phyloP scores from a whole-genome alignment of 2,329 filamentous ascomycete species.

The Colletotrichum falcatum region DNA sequence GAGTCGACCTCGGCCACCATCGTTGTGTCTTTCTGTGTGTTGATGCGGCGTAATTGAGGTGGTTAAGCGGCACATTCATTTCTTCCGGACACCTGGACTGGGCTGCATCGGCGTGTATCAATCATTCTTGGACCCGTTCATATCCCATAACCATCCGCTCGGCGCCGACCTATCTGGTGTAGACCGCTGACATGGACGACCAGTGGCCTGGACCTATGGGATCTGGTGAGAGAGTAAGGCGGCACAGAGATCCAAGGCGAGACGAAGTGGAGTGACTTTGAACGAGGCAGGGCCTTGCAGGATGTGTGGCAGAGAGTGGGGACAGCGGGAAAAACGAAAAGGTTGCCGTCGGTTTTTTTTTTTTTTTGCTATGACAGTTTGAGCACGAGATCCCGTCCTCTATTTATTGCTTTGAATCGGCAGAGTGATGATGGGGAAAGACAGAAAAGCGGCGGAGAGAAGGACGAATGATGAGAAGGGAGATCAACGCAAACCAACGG shows the following conservation, averaged over 20 bases:
- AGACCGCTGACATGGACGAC: conserved; percentile 6
- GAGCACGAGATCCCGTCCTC: conserved; percentile 26
- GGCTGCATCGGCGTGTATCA: conserved; percentile 1
- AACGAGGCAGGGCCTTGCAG: conserved; percentile 10
- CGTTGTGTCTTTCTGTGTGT: not conserved
- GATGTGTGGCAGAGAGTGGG: conserved; percentile 18
- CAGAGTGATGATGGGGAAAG: not conserved
- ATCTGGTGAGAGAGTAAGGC: not conserved
- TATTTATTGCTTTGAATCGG: conserved; percentile 26
- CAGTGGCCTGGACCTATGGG: not conserved
- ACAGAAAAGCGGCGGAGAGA: conserved; percentile 20
- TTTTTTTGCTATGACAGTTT: conserved; percentile 7
- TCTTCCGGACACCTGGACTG: conserved; percentile 6
- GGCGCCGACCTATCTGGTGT: conserved; percentile 1
- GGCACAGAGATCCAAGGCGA: not conserved
- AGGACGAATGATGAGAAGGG: conserved; percentile 14
- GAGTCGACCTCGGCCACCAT: conserved; percentile 38
- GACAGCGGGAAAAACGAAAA: conserved; percentile 21
- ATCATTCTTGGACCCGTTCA: conserved; percentile 15
- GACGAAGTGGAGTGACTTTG: not conserved
- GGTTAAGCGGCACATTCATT: not conserved
- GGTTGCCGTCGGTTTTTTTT: conserved; percentile 14
- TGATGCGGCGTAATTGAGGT: not conserved
- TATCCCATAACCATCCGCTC: conserved; percentile 20
- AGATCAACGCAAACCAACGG: conserved; percentile 35